phyloP scores from a whole-genome alignment of 1,284 basidiomycete genomes.

The Cutaneotrichosporon cutaneum region DNA sequence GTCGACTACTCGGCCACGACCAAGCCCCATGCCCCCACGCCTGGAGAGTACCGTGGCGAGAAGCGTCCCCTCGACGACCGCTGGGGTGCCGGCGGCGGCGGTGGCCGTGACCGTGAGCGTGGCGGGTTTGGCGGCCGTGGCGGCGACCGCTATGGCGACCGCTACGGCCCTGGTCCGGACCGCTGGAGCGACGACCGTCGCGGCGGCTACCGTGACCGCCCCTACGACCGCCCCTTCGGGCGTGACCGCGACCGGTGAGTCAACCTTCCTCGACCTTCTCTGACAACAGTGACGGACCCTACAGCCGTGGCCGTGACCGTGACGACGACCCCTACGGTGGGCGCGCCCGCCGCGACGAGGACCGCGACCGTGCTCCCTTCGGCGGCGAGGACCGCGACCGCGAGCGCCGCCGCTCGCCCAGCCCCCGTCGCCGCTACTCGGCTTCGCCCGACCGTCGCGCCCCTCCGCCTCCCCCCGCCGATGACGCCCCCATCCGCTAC shows the following conservation, averaged over 20 bases:
- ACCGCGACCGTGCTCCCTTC: constrained; percentile 22
- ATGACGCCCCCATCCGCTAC: constrained; percentile 5
- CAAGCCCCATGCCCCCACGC: constrained; percentile 90
- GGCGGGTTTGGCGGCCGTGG: constrained; percentile 16
- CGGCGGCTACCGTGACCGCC: constrained; percentile 8
- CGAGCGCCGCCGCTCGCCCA: constrained; percentile 22
- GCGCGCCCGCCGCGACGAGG: constrained; percentile 36
- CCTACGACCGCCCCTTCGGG: constrained; percentile 54
- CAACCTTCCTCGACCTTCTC: not conserved
- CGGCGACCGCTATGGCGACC: constrained; percentile 28
- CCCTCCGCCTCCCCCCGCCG: constrained; percentile 18
- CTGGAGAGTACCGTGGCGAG: constrained; percentile 96
- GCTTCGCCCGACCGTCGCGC: constrained; percentile 42
- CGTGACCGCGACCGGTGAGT: constrained; percentile 25
- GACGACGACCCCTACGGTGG: constrained; percentile 44
- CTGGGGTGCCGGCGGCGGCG: constrained; percentile 35
- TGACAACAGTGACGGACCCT: constrained; percentile 16
- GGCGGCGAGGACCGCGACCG: constrained; percentile 13
- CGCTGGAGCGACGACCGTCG: constrained; percentile 27
- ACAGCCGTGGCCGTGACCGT: constrained; percentile 17
- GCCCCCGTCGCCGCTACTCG: constrained; percentile 33
- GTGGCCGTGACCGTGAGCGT: constrained; percentile 54
- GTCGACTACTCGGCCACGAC: constrained; percentile 96
- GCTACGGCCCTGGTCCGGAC: constrained; percentile 32
- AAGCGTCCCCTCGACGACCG: constrained; percentile 61